Evolutionary conservation across 2,329 filamentous ascomycete species (phyloP), one percentile per base, ranked within the genome.

Genomic region (Zarea fungicola): DNA sequence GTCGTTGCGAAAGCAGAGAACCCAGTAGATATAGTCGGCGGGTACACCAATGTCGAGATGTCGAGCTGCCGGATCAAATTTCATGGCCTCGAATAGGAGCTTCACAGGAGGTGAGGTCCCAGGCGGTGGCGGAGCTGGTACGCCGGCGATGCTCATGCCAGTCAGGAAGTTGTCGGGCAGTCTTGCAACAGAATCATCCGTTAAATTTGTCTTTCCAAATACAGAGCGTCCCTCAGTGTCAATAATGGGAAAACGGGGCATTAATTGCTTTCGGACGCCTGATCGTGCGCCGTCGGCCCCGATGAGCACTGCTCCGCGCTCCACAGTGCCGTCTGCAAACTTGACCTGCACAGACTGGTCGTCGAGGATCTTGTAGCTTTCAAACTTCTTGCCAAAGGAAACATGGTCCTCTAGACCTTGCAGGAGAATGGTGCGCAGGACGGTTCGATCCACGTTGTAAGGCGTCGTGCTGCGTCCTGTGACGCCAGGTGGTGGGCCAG

Each of bases 281-380:
- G 65, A 71, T 18, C 63, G 55, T 13, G 60, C 56, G 6, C 69
- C 69, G 53, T 72, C 68, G 2, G 68, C 66, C 9, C 68, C 69
- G 13, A 72, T 57, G 2, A 72, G 55, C 6, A 71, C 51, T 6
- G 55, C 53, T 0, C 66, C 68, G 1, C 52, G 47, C 19, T 61
- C 60, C 3, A 46, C 50, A 0, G 60, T 60, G 1, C 66, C 65
- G 40, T 70, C 68, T 0, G 55, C 45, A 49, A 71, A 71, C 31
- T 52, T 36, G 1, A 58, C 65, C 13, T 50, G 48, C 5, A 66
- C 54, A 2, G 51, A 54, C n/a, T 31, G 40, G 6, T 54, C 50
- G 2, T 42, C 22, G 2, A 34, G 42, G 4, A 51, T 29, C 16
- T 51, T 29, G 32, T 60, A 59, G 3, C 57, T 42, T 22, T 56